These are phyloP conservation scores for Yarrowia bubula DNA, from an alignment of 805 yeast genomes.

Conservation along the genomic window DNA sequence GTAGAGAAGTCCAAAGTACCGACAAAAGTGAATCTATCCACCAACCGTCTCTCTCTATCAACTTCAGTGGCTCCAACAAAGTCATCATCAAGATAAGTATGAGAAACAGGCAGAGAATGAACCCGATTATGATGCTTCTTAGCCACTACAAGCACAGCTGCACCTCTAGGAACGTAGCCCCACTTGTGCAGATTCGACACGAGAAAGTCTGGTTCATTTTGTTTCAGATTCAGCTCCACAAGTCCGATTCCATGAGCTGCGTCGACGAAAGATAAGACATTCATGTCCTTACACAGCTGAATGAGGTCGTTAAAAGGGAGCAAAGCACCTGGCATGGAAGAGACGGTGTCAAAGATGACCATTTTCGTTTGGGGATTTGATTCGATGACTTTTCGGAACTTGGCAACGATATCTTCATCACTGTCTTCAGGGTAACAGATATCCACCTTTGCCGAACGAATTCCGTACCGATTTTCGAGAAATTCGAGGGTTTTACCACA, in stretches of 20 bases:
- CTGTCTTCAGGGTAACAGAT: constrained; percentile 48
- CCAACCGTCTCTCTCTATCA: constrained; percentile 32
- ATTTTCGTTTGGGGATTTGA: constrained; percentile 37
- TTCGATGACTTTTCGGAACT: constrained; percentile 36
- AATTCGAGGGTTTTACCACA: constrained; percentile 49
- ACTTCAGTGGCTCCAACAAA: constrained; percentile 32
- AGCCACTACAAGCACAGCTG: constrained; percentile 58
- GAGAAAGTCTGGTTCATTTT: constrained; percentile 56
- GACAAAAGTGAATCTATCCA: constrained; percentile 48
- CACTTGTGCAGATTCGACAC: constrained; percentile 69
- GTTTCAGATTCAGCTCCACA: constrained; percentile 32
- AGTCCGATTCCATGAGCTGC: constrained; percentile 71
- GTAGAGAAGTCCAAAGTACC: constrained; percentile 54
- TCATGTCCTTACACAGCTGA: constrained; percentile 46
- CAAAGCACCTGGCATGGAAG: constrained; percentile 62
- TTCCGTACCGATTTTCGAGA: constrained; percentile 36
- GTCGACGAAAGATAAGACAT: constrained; percentile 58
- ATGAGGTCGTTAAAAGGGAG: constrained; percentile 56
- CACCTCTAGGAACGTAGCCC: constrained; percentile 57
- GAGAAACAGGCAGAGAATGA: constrained; percentile 60
- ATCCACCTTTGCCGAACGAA: constrained; percentile 43
- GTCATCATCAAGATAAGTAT: constrained; percentile 41
- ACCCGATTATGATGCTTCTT: constrained; percentile 49
- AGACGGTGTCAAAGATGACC: constrained; percentile 54
- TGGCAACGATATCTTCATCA: constrained; percentile 41